These are phyloP conservation scores for Xanthoparmelia taractica DNA, from an alignment of 495 filamentous ascomycete genomes.

Conservation along the genomic window DNA sequence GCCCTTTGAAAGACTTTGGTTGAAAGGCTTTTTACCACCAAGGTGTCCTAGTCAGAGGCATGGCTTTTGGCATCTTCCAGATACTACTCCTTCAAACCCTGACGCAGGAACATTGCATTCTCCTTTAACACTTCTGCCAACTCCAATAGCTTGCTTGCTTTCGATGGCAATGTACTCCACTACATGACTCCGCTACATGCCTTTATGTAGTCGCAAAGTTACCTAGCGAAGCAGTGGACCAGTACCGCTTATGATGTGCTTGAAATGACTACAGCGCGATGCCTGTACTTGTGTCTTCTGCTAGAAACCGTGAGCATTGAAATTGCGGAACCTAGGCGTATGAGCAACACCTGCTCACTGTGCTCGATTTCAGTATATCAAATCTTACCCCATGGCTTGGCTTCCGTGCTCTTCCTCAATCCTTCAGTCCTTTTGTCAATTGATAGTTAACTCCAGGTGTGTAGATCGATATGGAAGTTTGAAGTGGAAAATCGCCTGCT, in stretches of 20 bases:
- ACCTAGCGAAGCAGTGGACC: background rate
- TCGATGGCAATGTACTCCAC: background rate
- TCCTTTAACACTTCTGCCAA: background rate
- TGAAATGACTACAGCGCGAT: background rate
- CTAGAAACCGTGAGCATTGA: background rate
- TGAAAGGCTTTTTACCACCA: too few species aligned
- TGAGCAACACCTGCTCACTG: background rate
- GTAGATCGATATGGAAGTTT: background rate
- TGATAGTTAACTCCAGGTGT: background rate
- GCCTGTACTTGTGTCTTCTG: background rate
- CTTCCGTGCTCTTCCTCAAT: too few species aligned
- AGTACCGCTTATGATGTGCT: background rate
- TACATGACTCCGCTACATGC: background rate
- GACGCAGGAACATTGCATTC: background rate
- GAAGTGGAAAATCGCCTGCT: background rate
- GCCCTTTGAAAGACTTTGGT: background rate
- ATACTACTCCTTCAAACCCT: background rate
- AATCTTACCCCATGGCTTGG: too few species aligned
- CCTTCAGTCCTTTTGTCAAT: background rate
- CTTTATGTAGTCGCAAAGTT: background rate
- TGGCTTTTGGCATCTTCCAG: too few species aligned
- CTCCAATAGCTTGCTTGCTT: background rate
- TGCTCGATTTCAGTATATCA: too few species aligned
- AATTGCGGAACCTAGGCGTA: background rate
- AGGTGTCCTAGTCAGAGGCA: too few species aligned